phyloP scores from a whole-genome alignment of 495 filamentous ascomycete species.

The Penicillium dipodomyicola region DNA sequence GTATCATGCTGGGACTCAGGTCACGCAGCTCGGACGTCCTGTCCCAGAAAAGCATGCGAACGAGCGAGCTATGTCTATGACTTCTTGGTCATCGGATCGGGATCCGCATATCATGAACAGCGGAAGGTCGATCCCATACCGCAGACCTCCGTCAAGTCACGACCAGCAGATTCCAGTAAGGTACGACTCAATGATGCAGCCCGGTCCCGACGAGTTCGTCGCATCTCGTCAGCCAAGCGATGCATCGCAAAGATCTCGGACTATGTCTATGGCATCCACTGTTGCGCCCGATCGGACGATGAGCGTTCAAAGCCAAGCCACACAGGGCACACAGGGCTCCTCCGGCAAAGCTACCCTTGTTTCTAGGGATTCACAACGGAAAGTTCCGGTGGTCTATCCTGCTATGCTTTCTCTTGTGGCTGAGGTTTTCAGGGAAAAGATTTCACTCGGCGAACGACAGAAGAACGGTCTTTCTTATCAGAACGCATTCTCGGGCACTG shows the following conservation, averaged over 20 bases:
- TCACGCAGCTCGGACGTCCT: conserved; percentile 85
- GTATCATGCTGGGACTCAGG: conserved; percentile 59
- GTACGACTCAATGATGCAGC: conserved; percentile 28
- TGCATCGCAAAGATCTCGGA: conserved; percentile 47
- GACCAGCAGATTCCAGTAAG: conserved; percentile 21
- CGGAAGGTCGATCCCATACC: conserved; percentile 78
- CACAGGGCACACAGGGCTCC: conserved; percentile 31
- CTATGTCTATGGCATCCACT: conserved; percentile 92
- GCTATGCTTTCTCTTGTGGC: conserved; percentile 88
- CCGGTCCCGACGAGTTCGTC: conserved; percentile 26
- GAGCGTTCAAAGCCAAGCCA: conserved; percentile 45
- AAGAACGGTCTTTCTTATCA: conserved; percentile 98
- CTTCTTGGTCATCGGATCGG: conserved; percentile 72
- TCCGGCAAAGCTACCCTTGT: conserved; percentile 41
- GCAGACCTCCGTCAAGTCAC: conserved; percentile 56
- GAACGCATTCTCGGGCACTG: conserved; percentile 88
- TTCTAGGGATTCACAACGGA: conserved; percentile 48
- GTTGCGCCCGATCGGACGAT: conserved; percentile 52
- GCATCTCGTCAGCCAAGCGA: conserved; percentile 44
- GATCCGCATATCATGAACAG: conserved; percentile 83
- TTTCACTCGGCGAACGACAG: conserved; percentile 75
- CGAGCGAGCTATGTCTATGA: conserved; percentile 95
- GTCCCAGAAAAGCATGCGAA: conserved; percentile 84
- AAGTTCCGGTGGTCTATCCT: conserved; percentile 83
- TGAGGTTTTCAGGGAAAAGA: conserved; percentile 83